Conservation (phyloP, 768 basidiomycete species). For the Ephemerocybe angulata region DNA sequence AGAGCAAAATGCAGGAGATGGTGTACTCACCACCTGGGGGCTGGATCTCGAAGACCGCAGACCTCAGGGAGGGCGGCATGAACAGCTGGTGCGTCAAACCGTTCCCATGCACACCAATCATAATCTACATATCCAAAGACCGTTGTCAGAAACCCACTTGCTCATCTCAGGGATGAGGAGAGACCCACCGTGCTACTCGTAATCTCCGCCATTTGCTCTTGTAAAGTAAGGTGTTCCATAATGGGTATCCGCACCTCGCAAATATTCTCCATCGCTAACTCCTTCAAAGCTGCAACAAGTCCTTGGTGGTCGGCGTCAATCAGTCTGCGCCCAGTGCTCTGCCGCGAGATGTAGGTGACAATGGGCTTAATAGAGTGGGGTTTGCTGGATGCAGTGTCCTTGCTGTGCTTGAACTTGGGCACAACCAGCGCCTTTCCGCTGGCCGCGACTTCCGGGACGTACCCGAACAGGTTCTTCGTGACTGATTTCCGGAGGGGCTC, state of each 20-base stretch:
- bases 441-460: constrained; percentile 18
- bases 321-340: constrained; percentile 29
- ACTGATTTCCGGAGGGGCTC: constrained; percentile 29
- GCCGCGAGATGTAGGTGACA: constrained; percentile 61
- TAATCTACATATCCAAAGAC: constrained; percentile 14
- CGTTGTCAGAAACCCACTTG: not conserved
- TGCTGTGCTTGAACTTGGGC: not conserved
- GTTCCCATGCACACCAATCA: constrained; percentile 49
- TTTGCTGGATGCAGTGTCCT: not conserved
- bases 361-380: constrained; percentile 18
- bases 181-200: constrained; percentile 22
- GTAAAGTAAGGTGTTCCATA: constrained; percentile 20
- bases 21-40: not conserved
- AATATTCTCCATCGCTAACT: constrained; percentile 19
- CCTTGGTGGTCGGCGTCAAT: constrained; percentile 18
- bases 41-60: constrained; percentile 66
- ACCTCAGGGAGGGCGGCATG: constrained; percentile 61
- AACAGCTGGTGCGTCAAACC: constrained; percentile 67
- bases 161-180: not conserved
- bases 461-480: constrained; percentile 29
- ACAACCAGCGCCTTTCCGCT: constrained; percentile 14
- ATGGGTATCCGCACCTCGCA: constrained; percentile 19
- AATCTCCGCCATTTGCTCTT: constrained; percentile 19
- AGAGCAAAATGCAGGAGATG: not conserved
- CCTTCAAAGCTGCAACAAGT: constrained; percentile 20